Evolutionary conservation across 306 rosid species (phyloP), one percentile per base, ranked within the genome.

Genomic region (Casuarina equisetifolia): DNA sequence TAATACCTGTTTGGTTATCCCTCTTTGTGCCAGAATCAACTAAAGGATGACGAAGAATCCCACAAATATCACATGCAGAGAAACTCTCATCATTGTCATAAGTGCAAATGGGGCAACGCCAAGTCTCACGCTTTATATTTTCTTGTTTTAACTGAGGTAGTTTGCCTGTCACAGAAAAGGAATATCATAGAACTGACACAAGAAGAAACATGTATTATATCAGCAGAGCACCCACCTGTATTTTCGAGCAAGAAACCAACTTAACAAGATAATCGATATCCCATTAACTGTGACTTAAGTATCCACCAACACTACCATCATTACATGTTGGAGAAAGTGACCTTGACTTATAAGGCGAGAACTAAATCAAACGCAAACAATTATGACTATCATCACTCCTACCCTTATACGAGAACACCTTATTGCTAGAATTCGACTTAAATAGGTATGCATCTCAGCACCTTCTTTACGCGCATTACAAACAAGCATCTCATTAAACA

Each of bases 31-130:
- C 83, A 49, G 6, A 49, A 79, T 50, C 75, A 69, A 45, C 75
- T 76, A 67, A 74, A 63, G 96, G 90, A 20, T 62, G 69, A 61
- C 92, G 97, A 48, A 92, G 74, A 87, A 92, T 97, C 79, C 97
- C 99, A 39, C 99, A 95, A 73, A 95, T 90, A 86, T 95, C 97
- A 75, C 99, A 95, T 0, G 75, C 86, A 75, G 82, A 76, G 89
- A 91, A 76, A 76, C 84, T 78, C 72, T 91, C 94, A 4, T 92
- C 96, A n/a, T 92, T 95, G 81, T 95, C 97, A 25, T 92, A 92
- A 7, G 97, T 91, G 80, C 99, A 95, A 78, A 92, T 89, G 74
- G 90, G 44, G 83, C 99, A 95, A 72, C 70, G 78, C 99, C 99
- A 95, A 76, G 89, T 42, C 57, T 85, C 85, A 15, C 43, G 81